Conservation (phyloP, 805 yeast genomes). For the Lachancea nothofagi region DNA sequence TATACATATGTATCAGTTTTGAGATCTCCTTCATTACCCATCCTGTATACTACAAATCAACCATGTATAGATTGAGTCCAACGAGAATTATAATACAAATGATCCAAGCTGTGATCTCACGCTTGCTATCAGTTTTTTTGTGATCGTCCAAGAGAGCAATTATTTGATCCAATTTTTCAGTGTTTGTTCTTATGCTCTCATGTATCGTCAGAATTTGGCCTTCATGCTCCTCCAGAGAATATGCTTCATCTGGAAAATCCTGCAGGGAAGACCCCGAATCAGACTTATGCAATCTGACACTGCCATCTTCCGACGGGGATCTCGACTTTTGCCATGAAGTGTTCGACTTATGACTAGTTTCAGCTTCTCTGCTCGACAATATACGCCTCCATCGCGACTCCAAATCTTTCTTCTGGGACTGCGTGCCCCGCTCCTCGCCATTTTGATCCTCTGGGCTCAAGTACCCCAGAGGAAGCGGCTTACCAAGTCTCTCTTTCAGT, state of each 20-base stretch:
- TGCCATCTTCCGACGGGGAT: slow-evolving; percentile 1
- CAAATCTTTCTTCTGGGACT: not conserved
- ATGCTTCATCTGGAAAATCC: not conserved
- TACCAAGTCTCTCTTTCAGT: slow-evolving; percentile 27
- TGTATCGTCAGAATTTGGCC: not conserved
- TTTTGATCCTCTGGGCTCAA: slow-evolving; percentile 8
- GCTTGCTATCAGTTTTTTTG: not conserved
- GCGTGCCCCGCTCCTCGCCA: not conserved
- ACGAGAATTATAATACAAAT: slow-evolving; percentile 29
- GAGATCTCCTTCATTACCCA: not conserved
- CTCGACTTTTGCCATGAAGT: not conserved
- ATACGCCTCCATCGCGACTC: slow-evolving; percentile 12
- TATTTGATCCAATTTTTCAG: slow-evolving; percentile 26
- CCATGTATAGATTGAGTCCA: slow-evolving; percentile 26
- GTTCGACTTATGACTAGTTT: not conserved
- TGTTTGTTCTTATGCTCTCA: slow-evolving; percentile 13
- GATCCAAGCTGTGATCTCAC: slow-evolving; percentile 22
- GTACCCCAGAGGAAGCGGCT: slow-evolving; percentile 39
- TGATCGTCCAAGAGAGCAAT: slow-evolving; percentile 16
- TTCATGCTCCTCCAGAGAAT: not conserved
- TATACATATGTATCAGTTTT: no score
- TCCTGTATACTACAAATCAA: slow-evolving; percentile 19
- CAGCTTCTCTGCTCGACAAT: slow-evolving; percentile 4
- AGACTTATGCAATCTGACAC: not conserved
- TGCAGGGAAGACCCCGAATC: not conserved